Conservation (phyloP, 163 green algal genomes). For the Smithsoniella earleae region DNA sequence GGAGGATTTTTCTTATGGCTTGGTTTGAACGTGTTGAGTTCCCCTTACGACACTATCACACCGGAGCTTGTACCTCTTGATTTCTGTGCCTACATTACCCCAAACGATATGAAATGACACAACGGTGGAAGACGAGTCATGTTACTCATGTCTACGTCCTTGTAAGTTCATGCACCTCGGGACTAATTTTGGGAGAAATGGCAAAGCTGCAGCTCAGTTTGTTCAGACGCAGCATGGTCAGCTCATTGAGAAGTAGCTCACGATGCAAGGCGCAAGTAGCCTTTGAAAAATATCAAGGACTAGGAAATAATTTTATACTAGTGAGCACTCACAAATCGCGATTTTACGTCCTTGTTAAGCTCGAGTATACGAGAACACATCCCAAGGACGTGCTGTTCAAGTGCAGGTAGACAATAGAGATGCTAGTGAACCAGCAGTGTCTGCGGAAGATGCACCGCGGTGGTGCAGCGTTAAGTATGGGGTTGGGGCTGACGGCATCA, state of each 20-base stretch:
- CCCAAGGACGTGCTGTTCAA: not conserved
- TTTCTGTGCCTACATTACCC: too few species aligned
- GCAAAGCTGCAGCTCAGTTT: too few species aligned
- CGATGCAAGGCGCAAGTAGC: not conserved
- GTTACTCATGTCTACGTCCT: too few species aligned
- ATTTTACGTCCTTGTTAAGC: not conserved
- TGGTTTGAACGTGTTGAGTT: too few species aligned
- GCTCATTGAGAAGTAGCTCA: not conserved
- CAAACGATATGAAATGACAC: too few species aligned
- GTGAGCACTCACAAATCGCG: slow-evolving; percentile 50
- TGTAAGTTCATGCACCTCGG: too few species aligned
- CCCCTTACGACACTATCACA: too few species aligned
- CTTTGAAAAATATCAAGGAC: slow-evolving; percentile 95
- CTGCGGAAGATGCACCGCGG: slow-evolving; percentile 64
- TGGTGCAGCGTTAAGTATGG: slow-evolving; percentile 96
- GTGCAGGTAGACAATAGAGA: slow-evolving; percentile 90
- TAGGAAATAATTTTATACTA: slow-evolving; percentile 99
- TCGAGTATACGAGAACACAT: slow-evolving; percentile 17
- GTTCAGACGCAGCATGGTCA: too few species aligned
- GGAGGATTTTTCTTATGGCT: too few species aligned
- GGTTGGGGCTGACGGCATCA: slow-evolving; percentile 92
- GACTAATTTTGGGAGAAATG: too few species aligned
- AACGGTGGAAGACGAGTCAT: too few species aligned
- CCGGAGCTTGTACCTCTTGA: too few species aligned
- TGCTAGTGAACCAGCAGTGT: slow-evolving; percentile 58